Base-by-base conservation (phyloP, 805 yeast genomes). In the Barnettozyma pratensis region DNA sequence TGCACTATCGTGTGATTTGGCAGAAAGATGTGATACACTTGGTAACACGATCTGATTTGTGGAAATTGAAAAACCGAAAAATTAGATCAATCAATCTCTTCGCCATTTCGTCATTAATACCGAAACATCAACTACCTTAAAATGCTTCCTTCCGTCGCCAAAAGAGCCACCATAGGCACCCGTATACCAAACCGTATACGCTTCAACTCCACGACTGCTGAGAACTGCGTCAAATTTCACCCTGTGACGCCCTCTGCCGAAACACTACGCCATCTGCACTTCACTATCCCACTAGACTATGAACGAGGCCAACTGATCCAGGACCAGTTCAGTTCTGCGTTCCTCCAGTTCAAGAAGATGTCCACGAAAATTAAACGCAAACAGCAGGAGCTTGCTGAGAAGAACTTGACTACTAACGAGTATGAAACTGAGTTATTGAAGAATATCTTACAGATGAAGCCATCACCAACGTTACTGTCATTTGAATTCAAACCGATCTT, bases 401-500 rank as follows among this genome's bases (percentile, higher is more conserved):
- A 73, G 55, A 74, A 74, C 11, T 59, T 67, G 36, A 62, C 64
- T 3, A 54, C 80, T 37, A 73, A 73, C 46, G 75, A 74, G 5
- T 72, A 73, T 50, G 86, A 80, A 53, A 65, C 69, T 41, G 69
- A 61, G 12, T 61, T 80, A 27, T 51, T 81, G 30, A 62, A 68
- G 12, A 72, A 71, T 43, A 72, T 78, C 25, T 42, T 72, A n/a
- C 53, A 60, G 1, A 64, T 70, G 73, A 76, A 77, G 53, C 85
- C 88, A 2, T 67, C 70, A 34, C 92, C 96, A 0, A 75, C 83
- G 0, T 65, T 91, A 5, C 68, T 92, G 12, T 85, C 96, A 1
- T 90, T 89, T 68, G 91, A 94, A 61, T 87, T 94, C 68, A 73
- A 80, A 19, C 88, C 90, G 3, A 89, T 90, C 0, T 90, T 88